Percentiles rank a stretch among this genome's conserved stretches.
phyloP scores from a whole-genome alignment of 768 basidiomycete genomes.

The Lentinus brumalis region DNA sequence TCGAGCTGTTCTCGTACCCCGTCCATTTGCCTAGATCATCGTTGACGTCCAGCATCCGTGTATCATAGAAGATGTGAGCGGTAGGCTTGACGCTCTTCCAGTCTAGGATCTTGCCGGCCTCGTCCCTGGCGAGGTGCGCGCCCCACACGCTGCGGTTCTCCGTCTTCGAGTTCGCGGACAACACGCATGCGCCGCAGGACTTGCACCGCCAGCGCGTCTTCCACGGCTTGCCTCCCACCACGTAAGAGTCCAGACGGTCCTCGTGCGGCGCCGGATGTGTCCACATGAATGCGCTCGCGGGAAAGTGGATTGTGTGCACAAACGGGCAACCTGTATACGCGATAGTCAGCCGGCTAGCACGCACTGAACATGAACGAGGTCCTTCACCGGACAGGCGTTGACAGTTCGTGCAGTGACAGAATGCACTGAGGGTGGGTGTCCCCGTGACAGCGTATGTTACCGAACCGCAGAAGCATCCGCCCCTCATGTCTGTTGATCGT shows the following conservation, averaged over 20 bases:
- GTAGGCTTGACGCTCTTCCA: constrained; percentile 64
- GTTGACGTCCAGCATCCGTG: constrained; percentile 55
- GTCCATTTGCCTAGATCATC: constrained; percentile 66
- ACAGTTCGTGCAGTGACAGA: constrained; percentile 73
- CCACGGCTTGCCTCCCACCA: constrained; percentile 51
- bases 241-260: constrained; percentile 47
- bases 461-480: constrained; percentile 62
- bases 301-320: constrained; percentile 62
- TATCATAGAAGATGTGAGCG: constrained; percentile 67
- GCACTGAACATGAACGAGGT: neutral
- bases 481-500: constrained; percentile 24
- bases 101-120: constrained; percentile 48
- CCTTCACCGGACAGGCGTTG: constrained; percentile 56
- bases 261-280: constrained; percentile 41
- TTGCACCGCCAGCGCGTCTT: constrained; percentile 68
- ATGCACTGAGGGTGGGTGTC: constrained; percentile 55
- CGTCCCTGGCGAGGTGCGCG: constrained; percentile 54
- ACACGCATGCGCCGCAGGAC: constrained; percentile 55
- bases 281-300: constrained; percentile 55
- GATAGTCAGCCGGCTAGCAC: neutral
- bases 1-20: constrained; percentile 58
- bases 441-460: constrained; percentile 51
- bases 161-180: constrained; percentile 51
- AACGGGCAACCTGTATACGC: constrained; percentile 53
- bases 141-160: constrained; percentile 62